phyloP scores from a whole-genome alignment of 1,139 yeast species.

The Pichia sp. region DNA sequence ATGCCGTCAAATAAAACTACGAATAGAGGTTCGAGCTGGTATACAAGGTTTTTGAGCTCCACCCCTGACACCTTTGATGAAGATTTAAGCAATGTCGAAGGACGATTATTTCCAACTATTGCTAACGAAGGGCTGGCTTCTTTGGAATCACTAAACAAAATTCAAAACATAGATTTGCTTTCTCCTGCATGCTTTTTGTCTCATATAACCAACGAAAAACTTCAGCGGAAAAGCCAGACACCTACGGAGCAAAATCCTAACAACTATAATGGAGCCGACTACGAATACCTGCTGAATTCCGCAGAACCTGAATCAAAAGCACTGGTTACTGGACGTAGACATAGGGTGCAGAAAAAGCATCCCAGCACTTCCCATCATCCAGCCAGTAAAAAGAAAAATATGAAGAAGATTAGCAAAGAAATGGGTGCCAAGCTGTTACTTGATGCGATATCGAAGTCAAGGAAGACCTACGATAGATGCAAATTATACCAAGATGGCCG shows the following conservation, averaged over 20 bases:
- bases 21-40: neutral
- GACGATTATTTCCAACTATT: neutral
- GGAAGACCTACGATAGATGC: neutral
- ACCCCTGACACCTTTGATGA: neutral
- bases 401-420: neutral
- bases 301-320: neutral
- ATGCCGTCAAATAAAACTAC: neutral
- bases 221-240: neutral
- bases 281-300: neutral
- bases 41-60: neutral
- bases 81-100: neutral
- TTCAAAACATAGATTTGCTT: neutral
- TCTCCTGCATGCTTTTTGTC: neutral
- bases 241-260: neutral
- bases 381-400: neutral
- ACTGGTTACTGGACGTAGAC: neutral
- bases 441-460: neutral
- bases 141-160: neutral
- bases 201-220: neutral
- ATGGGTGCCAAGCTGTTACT: neutral
- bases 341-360: neutral
- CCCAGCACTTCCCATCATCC: neutral
- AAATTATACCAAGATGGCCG: conserved; percentile 1
- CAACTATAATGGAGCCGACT: neutral
- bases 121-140: neutral